Evolutionary conservation across 1,139 yeast genomes (phyloP).

Genomic region (Yamadazyma songkhlaensis): DNA sequence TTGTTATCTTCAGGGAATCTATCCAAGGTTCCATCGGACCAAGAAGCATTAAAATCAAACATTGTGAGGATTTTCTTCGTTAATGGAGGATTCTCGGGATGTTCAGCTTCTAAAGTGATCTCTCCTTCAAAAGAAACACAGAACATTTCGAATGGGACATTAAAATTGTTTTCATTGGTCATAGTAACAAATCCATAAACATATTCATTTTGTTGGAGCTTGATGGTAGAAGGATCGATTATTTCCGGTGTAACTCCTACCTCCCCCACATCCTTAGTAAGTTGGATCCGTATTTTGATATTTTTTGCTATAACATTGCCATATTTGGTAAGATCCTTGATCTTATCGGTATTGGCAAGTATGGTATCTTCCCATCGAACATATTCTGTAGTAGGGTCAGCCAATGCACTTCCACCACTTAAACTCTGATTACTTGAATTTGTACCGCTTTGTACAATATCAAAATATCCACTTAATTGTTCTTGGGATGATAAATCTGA

Average conservation of each 20-base stretch:
- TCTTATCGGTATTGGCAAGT: slow-evolving; percentile 34
- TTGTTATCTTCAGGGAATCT: slow-evolving; percentile 26
- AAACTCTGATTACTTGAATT: background rate
- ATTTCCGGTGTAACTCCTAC: slow-evolving; percentile 27
- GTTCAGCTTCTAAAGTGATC: slow-evolving; percentile 15
- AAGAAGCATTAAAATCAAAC: slow-evolving; percentile 43
- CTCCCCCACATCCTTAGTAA: slow-evolving; percentile 32
- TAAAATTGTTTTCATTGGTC: slow-evolving; percentile 24
- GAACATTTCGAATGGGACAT: slow-evolving; percentile 39
- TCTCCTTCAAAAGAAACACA: slow-evolving; percentile 33
- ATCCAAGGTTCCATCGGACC: slow-evolving; percentile 39
- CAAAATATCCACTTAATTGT: slow-evolving; percentile 1
- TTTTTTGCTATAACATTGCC: slow-evolving; percentile 28
- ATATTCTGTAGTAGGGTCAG: slow-evolving; percentile 12
- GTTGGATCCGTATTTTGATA: slow-evolving; percentile 24
- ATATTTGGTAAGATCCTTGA: slow-evolving; percentile 30
- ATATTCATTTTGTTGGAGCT: slow-evolving; percentile 34
- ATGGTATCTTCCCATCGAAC: slow-evolving; percentile 25
- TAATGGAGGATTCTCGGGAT: background rate
- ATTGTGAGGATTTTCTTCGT: slow-evolving; percentile 27
- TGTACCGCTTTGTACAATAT: background rate
- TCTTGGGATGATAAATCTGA: background rate
- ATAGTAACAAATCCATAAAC: slow-evolving; percentile 36
- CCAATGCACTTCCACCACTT: background rate
- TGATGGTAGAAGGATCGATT: slow-evolving; percentile 27